phyloP scores from a whole-genome alignment of 2,329 filamentous ascomycete species.

The Aspergillus aculeatinus region DNA sequence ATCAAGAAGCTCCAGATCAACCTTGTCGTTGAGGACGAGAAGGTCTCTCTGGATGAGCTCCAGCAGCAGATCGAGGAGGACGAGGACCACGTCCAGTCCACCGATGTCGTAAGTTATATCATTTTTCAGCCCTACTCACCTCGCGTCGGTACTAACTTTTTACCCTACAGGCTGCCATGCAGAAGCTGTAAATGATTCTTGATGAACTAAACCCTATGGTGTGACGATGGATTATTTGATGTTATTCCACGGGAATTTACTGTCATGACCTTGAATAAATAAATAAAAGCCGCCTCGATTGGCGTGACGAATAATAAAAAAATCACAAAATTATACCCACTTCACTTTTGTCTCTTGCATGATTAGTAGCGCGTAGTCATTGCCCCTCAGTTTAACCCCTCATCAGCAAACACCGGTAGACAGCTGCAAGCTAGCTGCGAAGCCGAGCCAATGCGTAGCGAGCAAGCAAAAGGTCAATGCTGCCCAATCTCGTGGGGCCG shows the following conservation, averaged over 20 bases:
- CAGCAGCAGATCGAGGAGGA: conserved; percentile 80
- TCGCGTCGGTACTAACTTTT: conserved; percentile 16
- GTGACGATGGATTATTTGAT: conserved; percentile 39
- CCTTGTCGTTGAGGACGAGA: conserved; percentile 95
- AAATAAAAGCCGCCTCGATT: conserved; percentile 28
- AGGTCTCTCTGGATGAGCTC: conserved; percentile 83
- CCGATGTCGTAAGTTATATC: conserved; percentile 65
- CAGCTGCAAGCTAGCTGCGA: background rate
- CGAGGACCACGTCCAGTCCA: conserved; percentile 95
- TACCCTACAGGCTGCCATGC: conserved; percentile 65
- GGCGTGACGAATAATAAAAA: conserved; percentile 33
- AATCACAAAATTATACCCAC: conserved; percentile 26
- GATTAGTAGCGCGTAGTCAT: background rate
- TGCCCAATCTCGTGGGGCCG: background rate
- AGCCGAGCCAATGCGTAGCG: background rate
- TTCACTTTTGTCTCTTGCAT: background rate
- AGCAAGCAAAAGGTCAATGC: background rate
- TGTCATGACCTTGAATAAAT: conserved; percentile 36
- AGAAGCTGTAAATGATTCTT: conserved; percentile 71
- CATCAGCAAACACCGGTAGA: background rate
- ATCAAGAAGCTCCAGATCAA: conserved; percentile 99
- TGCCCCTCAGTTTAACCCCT: background rate
- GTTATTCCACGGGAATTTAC: conserved; percentile 34
- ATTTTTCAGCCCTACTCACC: background rate
- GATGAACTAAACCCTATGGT: conserved; percentile 33